Base-by-base conservation (phyloP, 805 yeast species). In the Pichia occidentalis region DNA sequence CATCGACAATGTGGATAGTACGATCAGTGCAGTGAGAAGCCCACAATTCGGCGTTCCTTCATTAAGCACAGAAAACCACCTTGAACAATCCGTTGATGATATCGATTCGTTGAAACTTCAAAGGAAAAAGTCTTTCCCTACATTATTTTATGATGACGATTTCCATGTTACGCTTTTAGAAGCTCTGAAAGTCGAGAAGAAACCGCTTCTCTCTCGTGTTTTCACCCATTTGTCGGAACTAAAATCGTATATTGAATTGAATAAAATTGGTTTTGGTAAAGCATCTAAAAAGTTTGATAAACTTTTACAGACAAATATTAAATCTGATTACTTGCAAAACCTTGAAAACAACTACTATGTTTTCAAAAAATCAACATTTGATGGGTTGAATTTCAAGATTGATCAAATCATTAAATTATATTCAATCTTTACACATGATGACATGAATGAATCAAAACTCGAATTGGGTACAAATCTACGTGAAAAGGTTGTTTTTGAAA, bases 401-500 rank as follows among this genome's bases (percentile, higher is more conserved):
- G 71, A 70, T n/a, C 67, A 51, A 7, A 36, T 46, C 46, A 61
- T 51, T 48, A 59, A 34, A 57, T 61, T 58, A 57, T 71, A 51
- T 45, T 68, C 60, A 41, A 64, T 48, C 52, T 70, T 56, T 40
- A 57, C 58, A 30, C 54, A 57, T n/a, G 56, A 60, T 17, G 65
- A 61, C 42, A 51, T 63, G 31, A 69, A 67, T 7, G 40, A 54
- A 13, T 67, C 74, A 28, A 65, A 63, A 32, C 59, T 61, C 27
- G 77, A 71, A 36, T 59, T 73, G 39, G 65, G 68, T 46, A 62
- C 73, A 4, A 71, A 71, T 46, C 62, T 90, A 46, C 70, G 97
- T 46, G 98, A 90, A 52, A 95, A 90, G 58, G 84, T 90, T 24
- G 95, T 88, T 14, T 90, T 96, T 94, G 97, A 90, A 62, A 73